Evolutionary conservation across 148 eudicot species (phyloP).

Genomic region (Camellia granthamiana): DNA sequence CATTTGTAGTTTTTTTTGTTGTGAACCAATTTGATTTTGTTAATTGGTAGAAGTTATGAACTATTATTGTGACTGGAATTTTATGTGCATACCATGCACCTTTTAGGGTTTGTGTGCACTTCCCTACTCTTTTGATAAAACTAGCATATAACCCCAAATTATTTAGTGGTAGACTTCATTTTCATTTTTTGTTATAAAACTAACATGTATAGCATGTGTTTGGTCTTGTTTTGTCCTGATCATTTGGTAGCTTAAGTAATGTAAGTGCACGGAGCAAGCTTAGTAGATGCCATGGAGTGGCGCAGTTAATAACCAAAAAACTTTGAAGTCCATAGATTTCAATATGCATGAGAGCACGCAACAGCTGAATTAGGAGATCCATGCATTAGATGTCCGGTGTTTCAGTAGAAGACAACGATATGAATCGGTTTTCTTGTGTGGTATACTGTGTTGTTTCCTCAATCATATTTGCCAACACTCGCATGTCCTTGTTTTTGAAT

Average conservation of each 20-base stretch:
- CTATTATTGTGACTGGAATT: too few species aligned
- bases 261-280: background rate
- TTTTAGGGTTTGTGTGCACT: too few species aligned
- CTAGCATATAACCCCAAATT: background rate
- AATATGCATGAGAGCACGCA: background rate
- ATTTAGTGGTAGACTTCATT: background rate
- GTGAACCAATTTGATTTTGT: too few species aligned
- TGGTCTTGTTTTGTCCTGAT: background rate
- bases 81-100: too few species aligned
- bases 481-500: too few species aligned
- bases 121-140: background rate
- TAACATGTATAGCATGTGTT: background rate
- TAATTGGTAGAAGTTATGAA: too few species aligned
- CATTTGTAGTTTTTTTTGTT: too few species aligned
- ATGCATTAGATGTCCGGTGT: background rate
- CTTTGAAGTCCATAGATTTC: background rate
- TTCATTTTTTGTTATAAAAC: background rate
- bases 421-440: background rate
- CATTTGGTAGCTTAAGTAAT: background rate
- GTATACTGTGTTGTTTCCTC: background rate
- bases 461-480: too few species aligned
- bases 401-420: background rate
- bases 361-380: background rate
- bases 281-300: background rate
- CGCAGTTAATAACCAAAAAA: slow-evolving; percentile 7